A percentile compares a stretch with the other conserved stretches of the same genome.
Evolutionary conservation across 2,329 filamentous ascomycete species (phyloP).

Genomic region (Stachybotrys chartarum): DNA sequence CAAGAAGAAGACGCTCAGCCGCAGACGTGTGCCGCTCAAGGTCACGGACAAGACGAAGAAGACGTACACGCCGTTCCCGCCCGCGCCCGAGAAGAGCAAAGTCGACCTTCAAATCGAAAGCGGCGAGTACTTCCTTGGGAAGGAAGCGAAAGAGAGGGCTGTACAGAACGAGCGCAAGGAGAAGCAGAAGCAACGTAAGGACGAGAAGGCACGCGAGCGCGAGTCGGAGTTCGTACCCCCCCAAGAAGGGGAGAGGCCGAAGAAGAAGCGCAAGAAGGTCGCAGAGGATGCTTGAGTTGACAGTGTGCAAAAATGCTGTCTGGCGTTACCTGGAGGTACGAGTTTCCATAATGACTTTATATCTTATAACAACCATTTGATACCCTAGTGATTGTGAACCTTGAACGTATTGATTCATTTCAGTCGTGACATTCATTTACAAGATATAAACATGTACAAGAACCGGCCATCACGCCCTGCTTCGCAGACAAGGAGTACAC

Average conservation of each 20-base stretch:
- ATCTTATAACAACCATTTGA: not conserved
- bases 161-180: conserved; percentile 74
- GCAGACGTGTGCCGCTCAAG: conserved; percentile 73
- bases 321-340: not conserved
- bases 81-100: conserved; percentile 97
- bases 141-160: conserved; percentile 83
- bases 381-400: not conserved
- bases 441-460: not conserved
- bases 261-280: conserved; percentile 56
- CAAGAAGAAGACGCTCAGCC: conserved; percentile 85
- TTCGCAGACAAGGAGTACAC: not conserved
- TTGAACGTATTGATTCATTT: not conserved
- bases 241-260: conserved; percentile 61
- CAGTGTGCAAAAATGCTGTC: not conserved
- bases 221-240: conserved; percentile 84
- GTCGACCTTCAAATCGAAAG: conserved; percentile 96
- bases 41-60: conserved; percentile 93
- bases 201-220: conserved; percentile 78
- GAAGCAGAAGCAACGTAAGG: conserved; percentile 79
- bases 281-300: conserved; percentile 12
- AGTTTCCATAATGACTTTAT: not conserved
- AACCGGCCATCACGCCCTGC: not conserved
- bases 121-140: conserved; percentile 92
- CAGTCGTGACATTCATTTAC: not conserved
- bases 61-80: conserved; percentile 93